These are phyloP conservation scores for Paramecium primaurelia DNA, from an alignment of 73 alveolate species.

Conservation along the genomic window DNA sequence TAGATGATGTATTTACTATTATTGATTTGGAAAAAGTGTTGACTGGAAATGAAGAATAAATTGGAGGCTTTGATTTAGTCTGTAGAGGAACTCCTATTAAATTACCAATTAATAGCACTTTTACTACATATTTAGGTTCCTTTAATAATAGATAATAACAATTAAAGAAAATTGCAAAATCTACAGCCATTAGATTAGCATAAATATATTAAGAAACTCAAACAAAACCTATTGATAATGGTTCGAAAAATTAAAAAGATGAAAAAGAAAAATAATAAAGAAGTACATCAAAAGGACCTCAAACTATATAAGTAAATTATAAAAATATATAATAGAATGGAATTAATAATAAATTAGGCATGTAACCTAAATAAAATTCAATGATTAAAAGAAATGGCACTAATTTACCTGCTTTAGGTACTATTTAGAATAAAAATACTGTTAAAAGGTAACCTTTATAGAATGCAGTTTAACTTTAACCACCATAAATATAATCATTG, in stretches of 20 bases:
- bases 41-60: constrained; percentile 98
- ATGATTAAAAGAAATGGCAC: neutral
- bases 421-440: neutral
- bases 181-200: constrained; percentile 95
- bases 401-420: neutral
- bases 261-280: constrained; percentile 35
- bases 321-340: neutral
- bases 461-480: neutral
- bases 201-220: constrained; percentile 51
- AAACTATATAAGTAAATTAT: neutral
- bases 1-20: constrained; percentile 96
- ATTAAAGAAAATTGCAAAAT: constrained; percentile 93
- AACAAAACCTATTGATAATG: neutral
- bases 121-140: constrained; percentile 90
- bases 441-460: neutral
- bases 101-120: constrained; percentile 86
- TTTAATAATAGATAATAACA: constrained; percentile 93
- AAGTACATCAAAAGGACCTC: constrained; percentile 33
- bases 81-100: constrained; percentile 91
- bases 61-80: constrained; percentile 99
- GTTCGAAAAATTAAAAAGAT: neutral
- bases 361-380: neutral
- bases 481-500: neutral
- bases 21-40: constrained; percentile 88
- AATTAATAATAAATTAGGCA: neutral